phyloP scores from a whole-genome alignment of 768 basidiomycete species.

The Lactifluus pinguis region DNA sequence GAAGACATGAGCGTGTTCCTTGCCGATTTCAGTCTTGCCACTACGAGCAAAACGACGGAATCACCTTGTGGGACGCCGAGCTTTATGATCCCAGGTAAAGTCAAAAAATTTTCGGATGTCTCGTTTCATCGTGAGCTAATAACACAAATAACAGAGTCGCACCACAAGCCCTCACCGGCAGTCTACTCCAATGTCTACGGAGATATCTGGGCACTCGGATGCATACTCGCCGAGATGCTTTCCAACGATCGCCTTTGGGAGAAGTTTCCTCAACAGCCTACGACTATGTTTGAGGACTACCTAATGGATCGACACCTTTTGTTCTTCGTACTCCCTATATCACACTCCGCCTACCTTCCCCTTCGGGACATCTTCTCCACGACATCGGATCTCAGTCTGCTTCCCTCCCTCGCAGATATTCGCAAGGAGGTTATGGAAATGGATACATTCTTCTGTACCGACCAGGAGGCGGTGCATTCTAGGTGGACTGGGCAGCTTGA shows the following conservation, averaged over 20 bases:
- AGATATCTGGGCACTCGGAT: constrained; percentile 13
- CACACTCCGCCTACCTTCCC: constrained; percentile 34
- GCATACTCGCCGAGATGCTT: constrained; percentile 12
- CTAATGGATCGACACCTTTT: not conserved
- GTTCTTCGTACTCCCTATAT: constrained; percentile 18
- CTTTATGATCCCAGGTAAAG: constrained; percentile 16
- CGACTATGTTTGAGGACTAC: no score
- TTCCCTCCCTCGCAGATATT: constrained; percentile 55
- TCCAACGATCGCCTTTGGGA: not conserved
- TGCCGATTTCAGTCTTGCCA: constrained; percentile 16
- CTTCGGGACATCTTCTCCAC: constrained; percentile 51
- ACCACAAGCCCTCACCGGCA: not conserved
- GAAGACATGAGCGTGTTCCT: constrained; percentile 1
- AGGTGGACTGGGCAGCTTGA: not conserved
- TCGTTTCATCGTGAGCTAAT: not conserved
- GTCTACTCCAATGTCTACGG: not conserved
- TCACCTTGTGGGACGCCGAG: constrained; percentile 6
- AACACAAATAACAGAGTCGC: not conserved
- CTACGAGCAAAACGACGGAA: not conserved
- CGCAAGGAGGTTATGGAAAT: constrained; percentile 45
- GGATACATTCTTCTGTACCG: constrained; percentile 52
- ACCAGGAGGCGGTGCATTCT: constrained; percentile 28
- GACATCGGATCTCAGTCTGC: constrained; percentile 38
- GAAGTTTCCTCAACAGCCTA: no score
- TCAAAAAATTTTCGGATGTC: no score